phyloP scores from a whole-genome alignment of 2,329 filamentous ascomycete species.

The Ophiostoma pallidulum region DNA sequence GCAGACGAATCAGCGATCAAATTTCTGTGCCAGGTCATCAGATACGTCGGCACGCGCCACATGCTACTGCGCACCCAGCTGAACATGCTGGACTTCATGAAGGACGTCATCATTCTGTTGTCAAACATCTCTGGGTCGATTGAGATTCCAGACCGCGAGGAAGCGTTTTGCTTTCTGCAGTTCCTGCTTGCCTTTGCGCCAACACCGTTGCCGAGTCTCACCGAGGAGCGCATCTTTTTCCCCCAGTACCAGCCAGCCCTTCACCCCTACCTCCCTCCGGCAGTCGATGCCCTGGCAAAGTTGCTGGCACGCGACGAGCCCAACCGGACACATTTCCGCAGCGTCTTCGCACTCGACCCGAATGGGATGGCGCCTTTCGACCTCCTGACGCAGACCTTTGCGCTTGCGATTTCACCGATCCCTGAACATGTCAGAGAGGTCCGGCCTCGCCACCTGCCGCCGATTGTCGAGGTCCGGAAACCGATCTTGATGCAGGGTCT shows the following conservation, averaged over 20 bases:
- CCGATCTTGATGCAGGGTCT: conserved; percentile 87
- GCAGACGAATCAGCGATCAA: conserved; percentile 71
- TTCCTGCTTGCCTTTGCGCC: conserved; percentile 89
- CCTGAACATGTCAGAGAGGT: conserved; percentile 51
- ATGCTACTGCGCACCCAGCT: conserved; percentile 72
- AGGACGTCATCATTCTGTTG: conserved; percentile 79
- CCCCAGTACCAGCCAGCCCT: conserved; percentile 68
- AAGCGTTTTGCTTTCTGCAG: conserved; percentile 75
- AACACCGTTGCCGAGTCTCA: conserved; percentile 54
- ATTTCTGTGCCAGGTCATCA: conserved; percentile 73
- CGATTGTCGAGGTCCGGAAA: conserved; percentile 72
- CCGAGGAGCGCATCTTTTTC: conserved; percentile 59
- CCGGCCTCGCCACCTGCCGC: conserved; percentile 50
- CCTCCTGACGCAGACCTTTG: conserved; percentile 78
- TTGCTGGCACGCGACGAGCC: conserved; percentile 87
- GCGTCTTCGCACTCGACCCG: conserved; percentile 68
- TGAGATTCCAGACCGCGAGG: conserved; percentile 75
- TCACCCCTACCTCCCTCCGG: conserved; percentile 82
- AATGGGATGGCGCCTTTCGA: conserved; percentile 58
- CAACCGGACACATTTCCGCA: conserved; percentile 75
- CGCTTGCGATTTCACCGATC: conserved; percentile 72
- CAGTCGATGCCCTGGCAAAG: conserved; percentile 85
- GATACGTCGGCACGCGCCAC: conserved; percentile 80
- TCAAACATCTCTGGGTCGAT: conserved; percentile 80
- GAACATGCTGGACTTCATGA: conserved; percentile 95